phyloP scores from a whole-genome alignment of 805 yeast genomes.

The Metschnikowia cubensis region DNA sequence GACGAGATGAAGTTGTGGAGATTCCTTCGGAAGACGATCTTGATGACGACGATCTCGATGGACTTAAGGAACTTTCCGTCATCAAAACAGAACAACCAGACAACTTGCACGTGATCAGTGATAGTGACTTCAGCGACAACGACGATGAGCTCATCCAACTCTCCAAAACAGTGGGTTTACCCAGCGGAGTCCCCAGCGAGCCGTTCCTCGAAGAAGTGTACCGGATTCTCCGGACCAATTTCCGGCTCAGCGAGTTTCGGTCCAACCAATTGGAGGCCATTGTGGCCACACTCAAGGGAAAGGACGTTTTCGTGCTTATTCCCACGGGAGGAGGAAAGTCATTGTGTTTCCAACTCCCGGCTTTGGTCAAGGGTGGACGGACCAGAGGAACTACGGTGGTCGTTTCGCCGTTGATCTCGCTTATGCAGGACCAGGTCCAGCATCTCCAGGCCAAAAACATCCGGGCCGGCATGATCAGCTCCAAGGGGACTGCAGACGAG shows the following conservation, averaged over 20 bases:
- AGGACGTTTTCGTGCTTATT: conserved; percentile 92
- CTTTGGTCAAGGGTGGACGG: conserved; percentile 68
- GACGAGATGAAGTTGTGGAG: conserved; percentile 38
- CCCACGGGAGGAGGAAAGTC: conserved; percentile 99
- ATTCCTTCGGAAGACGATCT: conserved; percentile 34
- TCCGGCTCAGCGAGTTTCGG: conserved; percentile 66
- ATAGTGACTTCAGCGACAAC: conserved; percentile 28
- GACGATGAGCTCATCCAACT: conserved; percentile 28
- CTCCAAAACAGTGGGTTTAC: conserved; percentile 8
- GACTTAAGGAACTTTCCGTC: conserved; percentile 11
- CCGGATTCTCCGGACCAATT: conserved; percentile 50
- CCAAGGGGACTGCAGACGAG: conserved; percentile 64
- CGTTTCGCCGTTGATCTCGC: conserved; percentile 87
- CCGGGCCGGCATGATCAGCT: conserved; percentile 83
- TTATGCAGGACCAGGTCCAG: conserved; percentile 96
- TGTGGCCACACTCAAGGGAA: conserved; percentile 67
- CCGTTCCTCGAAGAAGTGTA: conserved; percentile 69
- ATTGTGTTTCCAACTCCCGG: conserved; percentile 91
- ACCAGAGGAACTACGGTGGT: conserved; percentile 87
- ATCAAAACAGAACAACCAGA: conserved; percentile 7
- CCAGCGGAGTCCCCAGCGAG: not conserved
- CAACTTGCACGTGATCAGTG: conserved; percentile 8
- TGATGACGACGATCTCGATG: conserved; percentile 17
- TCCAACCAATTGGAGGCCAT: conserved; percentile 85
- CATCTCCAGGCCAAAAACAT: conserved; percentile 67